phyloP scores from a whole-genome alignment of 805 yeast species.

The Grigorovia yakushimaensis region DNA sequence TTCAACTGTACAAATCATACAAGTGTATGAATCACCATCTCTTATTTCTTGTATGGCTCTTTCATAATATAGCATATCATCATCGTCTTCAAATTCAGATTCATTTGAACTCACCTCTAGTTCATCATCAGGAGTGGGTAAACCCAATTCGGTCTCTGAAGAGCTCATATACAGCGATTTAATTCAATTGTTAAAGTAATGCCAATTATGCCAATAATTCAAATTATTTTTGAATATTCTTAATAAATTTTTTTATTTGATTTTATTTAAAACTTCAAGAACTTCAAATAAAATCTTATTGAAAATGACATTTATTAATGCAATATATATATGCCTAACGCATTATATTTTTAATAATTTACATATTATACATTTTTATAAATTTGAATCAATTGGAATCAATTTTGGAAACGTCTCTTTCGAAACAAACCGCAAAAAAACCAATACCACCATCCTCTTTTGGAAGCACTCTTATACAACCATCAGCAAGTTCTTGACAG shows the following conservation, averaged over 20 bases:
- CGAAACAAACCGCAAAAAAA: slow-evolving; percentile 90
- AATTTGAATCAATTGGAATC: too few relatives aligned
- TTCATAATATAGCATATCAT: slow-evolving; percentile 24
- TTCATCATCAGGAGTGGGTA: background rate
- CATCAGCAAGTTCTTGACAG: slow-evolving; percentile 58
- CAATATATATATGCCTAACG: too few relatives aligned
- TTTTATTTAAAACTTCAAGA: too few relatives aligned
- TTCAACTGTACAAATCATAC: slow-evolving; percentile 84
- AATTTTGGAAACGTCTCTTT: slow-evolving; percentile 18
- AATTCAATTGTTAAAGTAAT: too few relatives aligned
- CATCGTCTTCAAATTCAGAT: slow-evolving; percentile 7
- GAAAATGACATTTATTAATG: too few relatives aligned
- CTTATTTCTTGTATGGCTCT: slow-evolving; percentile 25
- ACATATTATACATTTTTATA: too few relatives aligned
- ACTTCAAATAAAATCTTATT: too few relatives aligned
- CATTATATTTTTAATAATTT: too few relatives aligned
- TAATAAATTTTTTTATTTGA: too few relatives aligned
- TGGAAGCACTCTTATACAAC: slow-evolving; percentile 80
- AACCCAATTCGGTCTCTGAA: background rate
- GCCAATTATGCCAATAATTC: too few relatives aligned
- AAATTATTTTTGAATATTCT: too few relatives aligned
- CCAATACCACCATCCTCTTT: slow-evolving; percentile 97
- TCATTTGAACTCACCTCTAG: slow-evolving; percentile 1
- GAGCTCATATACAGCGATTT: background rate
- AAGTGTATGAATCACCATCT: slow-evolving; percentile 56